Conservation (phyloP, 805 yeast genomes). For the Myxozyma sirexii region DNA sequence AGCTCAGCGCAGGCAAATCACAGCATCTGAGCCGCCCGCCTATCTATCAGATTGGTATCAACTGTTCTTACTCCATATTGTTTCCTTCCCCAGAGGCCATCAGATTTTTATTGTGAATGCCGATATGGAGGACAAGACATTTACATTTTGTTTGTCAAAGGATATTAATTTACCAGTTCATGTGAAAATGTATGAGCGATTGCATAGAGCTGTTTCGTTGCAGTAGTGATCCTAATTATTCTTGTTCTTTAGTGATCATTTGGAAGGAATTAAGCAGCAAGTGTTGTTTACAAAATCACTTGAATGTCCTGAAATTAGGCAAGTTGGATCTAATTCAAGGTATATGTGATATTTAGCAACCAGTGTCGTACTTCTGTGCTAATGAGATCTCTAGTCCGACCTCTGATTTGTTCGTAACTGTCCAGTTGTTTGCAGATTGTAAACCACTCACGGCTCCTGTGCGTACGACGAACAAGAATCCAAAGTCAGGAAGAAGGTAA, state of each 20-base stretch:
- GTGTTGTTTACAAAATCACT: slow-evolving; percentile 52
- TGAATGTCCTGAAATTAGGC: slow-evolving; percentile 51
- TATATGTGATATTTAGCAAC: slow-evolving; percentile 5
- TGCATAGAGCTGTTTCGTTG: too few relatives aligned
- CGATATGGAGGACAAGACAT: slow-evolving; percentile 46
- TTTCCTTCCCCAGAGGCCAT: background rate
- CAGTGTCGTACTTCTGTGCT: background rate
- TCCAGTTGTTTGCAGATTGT: slow-evolving; percentile 50
- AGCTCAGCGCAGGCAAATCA: background rate
- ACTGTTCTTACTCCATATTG: background rate
- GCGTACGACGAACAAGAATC: slow-evolving; percentile 53
- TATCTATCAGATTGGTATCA: background rate
- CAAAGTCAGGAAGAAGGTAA: slow-evolving; percentile 40
- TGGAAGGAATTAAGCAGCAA: slow-evolving; percentile 51
- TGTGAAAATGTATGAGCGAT: slow-evolving; percentile 47
- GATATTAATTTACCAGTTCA: slow-evolving; percentile 55
- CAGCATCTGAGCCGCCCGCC: background rate
- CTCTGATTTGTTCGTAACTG: slow-evolving; percentile 49
- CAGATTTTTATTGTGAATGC: background rate
- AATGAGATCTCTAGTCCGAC: slow-evolving; percentile 23
- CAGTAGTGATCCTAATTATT: slow-evolving; percentile 12
- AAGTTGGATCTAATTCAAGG: slow-evolving; percentile 48
- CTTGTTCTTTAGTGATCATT: slow-evolving; percentile 39
- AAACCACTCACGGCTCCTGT: slow-evolving; percentile 55
- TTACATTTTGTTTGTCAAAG: slow-evolving; percentile 60